Evolutionary conservation across 305 asterid genomes (phyloP), one percentile per base, ranked within the genome.

Genomic region (Plantago lanceolata): DNA sequence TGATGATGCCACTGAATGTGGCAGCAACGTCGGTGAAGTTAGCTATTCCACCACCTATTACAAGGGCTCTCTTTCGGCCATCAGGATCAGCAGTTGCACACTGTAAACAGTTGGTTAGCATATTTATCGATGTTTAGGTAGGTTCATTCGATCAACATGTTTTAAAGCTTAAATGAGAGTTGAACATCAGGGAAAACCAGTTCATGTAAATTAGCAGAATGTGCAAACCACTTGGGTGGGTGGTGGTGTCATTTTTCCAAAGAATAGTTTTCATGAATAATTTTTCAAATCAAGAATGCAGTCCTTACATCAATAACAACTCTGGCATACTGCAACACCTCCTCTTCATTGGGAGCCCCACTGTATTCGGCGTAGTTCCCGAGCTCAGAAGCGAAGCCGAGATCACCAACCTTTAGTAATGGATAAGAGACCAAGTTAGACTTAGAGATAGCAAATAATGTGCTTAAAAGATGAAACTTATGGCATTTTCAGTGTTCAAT

Each of bases 11-110:
- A 60, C 79, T 89, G 76, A 92, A 89, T 28, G 98, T 92, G 68
- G 96, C 95, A 28, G 96, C 98, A 54, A 92, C 96, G 16, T 92
- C 98, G 0, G 98, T 92, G 83, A 92, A 92, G 79, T 92, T 92
- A 24, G 98, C 96, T 55, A 92, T 92, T 33, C 98, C 96, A 50
- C 98, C 98, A 19, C 98, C 98, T 5, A 92, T 81, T 16, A 92
- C 85, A 1, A 92, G 98, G 70, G 98, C 98, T 78, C 98, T 78
- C 80, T 81, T 85, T 26, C 29, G 79, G 57, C 96, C 96, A 74
- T 92, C 96, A 18, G 98, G 98, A 0, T 92, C 84, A 21, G 98
- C 93, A 45, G 98, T 89, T 56, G 98, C 98, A 81, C 96, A 92
- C 98, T 92, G 82, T 35, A 73, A 44, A 60, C 51, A 16, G 21